Evolutionary conservation across 192 early-diverging fungal genomes (phyloP), one percentile per base, ranked within the genome.

Genomic region (Coemansia sp.): DNA sequence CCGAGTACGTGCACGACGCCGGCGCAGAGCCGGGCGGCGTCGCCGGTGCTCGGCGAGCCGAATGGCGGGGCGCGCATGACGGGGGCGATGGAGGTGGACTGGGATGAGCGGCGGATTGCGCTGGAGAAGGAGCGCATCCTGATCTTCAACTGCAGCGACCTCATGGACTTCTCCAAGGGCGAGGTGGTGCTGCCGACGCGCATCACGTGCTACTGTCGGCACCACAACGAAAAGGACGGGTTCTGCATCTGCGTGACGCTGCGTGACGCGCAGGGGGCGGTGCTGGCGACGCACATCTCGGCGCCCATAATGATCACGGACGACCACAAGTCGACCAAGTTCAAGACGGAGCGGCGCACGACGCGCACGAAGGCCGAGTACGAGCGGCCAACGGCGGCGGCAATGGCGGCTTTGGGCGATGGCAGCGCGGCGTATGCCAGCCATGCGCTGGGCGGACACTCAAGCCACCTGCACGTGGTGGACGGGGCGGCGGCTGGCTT

Each of bases 271-370:
- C 74, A 76, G 57, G 85, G 86, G 64, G 67, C 74, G 14, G 74
- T 91, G 37, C 74, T 96, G 31, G 94, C 95, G 10, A 86, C 85
- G 10, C 93, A 92, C 22, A 76, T 93, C 39, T 94, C 94, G 20
- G 90, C 94, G 6, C 93, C 96, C 9, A 96, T 98, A 57, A 90
- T 97, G 89, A 96, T 98, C 73, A 98, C 96, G 6, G 96, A 98
- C 66, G 96, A 98, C 80, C 96, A 98, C 86, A 98, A 98, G 78
- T 94, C 92, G 12, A 87, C 91, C 22, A 93, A 93, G 69, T 68
- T 81, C 39, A 89, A 87, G 68, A 74, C 70, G 8, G 76, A 80
- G 57, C 69, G 80, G 29, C 83, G 67, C 45, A 86, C 82, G 49
- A 74, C 68, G 27, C 78, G 86, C 25, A 64, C 73, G 27, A 79